Percentiles rank a stretch among this genome's conserved stretches.
Conservation (phyloP, 2,329 filamentous ascomycete genomes). For the Trichoderma sp. region DNA sequence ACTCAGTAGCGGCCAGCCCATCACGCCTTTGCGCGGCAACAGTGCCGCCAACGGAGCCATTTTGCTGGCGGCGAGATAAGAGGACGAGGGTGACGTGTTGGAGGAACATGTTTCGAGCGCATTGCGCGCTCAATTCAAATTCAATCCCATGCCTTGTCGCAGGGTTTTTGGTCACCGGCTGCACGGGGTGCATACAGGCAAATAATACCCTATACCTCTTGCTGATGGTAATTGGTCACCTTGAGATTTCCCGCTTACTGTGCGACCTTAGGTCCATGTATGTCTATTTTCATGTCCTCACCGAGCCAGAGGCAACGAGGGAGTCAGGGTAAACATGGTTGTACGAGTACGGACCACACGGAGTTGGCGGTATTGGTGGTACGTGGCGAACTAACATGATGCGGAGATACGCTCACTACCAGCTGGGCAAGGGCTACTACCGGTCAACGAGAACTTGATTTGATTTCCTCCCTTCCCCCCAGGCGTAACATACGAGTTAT, state of each 20-base stretch:
- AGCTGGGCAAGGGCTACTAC: background rate
- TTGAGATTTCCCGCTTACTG: background rate
- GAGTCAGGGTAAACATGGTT: background rate
- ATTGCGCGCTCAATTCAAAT: constrained; percentile 2
- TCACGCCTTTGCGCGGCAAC: background rate
- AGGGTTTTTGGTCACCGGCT: background rate
- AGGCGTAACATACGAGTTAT: background rate
- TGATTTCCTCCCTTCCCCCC: background rate
- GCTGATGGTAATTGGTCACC: background rate
- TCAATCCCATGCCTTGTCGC: background rate
- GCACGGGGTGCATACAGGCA: constrained; percentile 4
- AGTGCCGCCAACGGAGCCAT: background rate
- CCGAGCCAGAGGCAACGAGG: constrained; percentile 1
- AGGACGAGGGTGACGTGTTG: background rate
- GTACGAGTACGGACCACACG: background rate
- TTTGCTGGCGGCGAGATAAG: background rate
- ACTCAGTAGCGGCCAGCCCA: background rate
- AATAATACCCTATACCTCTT: background rate
- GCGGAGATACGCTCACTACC: background rate
- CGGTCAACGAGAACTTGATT: background rate
- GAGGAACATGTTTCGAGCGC: background rate
- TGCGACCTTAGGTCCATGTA: background rate
- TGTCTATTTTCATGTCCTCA: background rate
- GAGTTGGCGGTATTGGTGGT: background rate
- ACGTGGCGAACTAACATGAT: background rate